A percentile compares a stretch with the other conserved stretches of the same genome.
Conservation (phyloP, 225 moss, liverwort and hornwort species). For the Pseudoscleropodium purum region DNA sequence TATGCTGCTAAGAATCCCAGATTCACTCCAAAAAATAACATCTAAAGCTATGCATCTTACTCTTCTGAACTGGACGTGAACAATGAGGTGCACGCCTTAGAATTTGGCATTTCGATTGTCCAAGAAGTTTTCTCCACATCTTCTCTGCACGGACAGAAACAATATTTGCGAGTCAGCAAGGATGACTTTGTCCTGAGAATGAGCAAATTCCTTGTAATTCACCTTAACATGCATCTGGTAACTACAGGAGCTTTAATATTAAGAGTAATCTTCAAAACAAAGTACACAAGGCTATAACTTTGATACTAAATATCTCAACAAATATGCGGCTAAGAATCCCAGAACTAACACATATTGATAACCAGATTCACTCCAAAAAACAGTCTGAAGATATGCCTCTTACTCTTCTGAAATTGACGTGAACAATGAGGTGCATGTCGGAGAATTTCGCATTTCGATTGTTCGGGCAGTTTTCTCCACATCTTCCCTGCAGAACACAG, state of each 20-base stretch:
- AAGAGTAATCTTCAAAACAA: not conserved
- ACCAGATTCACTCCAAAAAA: not conserved
- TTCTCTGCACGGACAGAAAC: slow-evolving; percentile 9
- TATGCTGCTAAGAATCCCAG: not conserved
- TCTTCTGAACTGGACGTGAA: slow-evolving; percentile 18
- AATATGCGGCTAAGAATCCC: not conserved
- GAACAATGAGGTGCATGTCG: not conserved
- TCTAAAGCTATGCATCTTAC: slow-evolving; percentile 8
- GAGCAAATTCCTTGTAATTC: not conserved
- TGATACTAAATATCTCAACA: not conserved
- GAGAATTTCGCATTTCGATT: slow-evolving; percentile 9
- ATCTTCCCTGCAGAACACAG: slow-evolving; percentile 19
- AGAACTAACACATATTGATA: not conserved
- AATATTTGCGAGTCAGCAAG: not conserved
- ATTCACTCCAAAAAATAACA: not conserved
- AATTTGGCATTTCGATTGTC: not conserved
- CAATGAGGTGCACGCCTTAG: not conserved
- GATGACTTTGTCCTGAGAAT: not conserved
- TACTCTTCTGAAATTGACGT: slow-evolving; percentile 29
- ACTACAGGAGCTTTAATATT: not conserved
- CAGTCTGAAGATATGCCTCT: not conserved
- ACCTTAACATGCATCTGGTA: not conserved
- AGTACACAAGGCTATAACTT: not conserved
- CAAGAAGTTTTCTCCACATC: slow-evolving; percentile 7
- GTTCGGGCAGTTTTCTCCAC: not conserved